These are phyloP conservation scores for Penicillium sp. DNA, from an alignment of 2,329 filamentous ascomycete genomes.

Conservation along the genomic window DNA sequence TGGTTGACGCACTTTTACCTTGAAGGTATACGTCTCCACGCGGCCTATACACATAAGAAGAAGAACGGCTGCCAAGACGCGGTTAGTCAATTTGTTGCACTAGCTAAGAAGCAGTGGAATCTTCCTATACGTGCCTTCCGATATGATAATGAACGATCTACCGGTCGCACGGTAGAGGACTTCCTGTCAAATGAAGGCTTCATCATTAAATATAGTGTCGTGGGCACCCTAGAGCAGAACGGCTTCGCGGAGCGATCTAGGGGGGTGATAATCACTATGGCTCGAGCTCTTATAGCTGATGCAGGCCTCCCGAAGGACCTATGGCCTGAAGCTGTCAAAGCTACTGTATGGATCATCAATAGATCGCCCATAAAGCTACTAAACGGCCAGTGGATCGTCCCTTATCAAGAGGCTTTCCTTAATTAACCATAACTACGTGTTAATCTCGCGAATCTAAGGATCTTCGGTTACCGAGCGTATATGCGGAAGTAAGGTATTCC, in stretches of 20 bases:
- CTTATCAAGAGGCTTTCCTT: neutral
- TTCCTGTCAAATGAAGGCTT: neutral
- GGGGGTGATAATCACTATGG: conserved; percentile 2
- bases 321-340: neutral
- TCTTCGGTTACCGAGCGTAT: neutral
- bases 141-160: neutral
- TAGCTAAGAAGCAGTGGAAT: neutral
- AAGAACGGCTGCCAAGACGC: neutral
- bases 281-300: neutral
- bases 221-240: neutral
- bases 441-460: neutral
- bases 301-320: neutral
- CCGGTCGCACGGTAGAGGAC: neutral
- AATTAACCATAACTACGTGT: neutral
- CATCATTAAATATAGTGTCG: neutral
- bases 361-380: neutral
- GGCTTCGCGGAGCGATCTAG: conserved; percentile 1
- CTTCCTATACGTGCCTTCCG: neutral
- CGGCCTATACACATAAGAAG: neutral
- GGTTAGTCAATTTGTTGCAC: neutral
- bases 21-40: neutral
- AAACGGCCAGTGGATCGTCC: neutral
- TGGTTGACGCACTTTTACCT: conserved; percentile 1
- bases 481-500: neutral
- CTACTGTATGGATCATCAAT: neutral